A percentile compares a stretch with the other conserved stretches of the same genome.
phyloP scores from a whole-genome alignment of 2,329 filamentous ascomycete species.

The Fusarium udum region DNA sequence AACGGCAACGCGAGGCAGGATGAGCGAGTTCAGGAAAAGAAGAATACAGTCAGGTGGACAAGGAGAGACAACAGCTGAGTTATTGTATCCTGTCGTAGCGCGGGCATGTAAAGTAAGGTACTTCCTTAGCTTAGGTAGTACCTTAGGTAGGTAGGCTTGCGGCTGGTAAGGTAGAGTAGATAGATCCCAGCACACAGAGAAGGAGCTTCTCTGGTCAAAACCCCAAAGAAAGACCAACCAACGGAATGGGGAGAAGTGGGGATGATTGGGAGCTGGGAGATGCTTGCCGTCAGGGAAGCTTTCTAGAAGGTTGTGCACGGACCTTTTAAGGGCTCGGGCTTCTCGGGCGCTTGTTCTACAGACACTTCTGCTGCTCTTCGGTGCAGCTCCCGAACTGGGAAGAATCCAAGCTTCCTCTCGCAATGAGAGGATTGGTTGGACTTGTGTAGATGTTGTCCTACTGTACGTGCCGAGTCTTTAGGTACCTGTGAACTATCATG shows the following conservation, averaged over 20 bases:
- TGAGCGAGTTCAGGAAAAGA: conserved; percentile 4
- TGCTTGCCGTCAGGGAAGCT: conserved; percentile 43
- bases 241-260: conserved; percentile 40
- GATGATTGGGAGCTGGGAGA: conserved; percentile 23
- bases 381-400: conserved; percentile 43
- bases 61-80: conserved; percentile 5
- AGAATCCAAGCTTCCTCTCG: conserved; percentile 2
- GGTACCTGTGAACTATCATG: not conserved
- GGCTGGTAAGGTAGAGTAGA: not conserved
- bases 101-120: not conserved
- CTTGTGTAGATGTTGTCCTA: conserved; percentile 9
- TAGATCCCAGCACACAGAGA: conserved; percentile 15
- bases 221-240: conserved; percentile 3
- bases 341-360: conserved; percentile 39
- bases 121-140: not conserved
- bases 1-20: not conserved
- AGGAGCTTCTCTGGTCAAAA: conserved; percentile 12
- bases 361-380: conserved; percentile 40
- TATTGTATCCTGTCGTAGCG: conserved; percentile 2
- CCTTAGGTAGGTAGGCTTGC: not conserved
- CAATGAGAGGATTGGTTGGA: not conserved
- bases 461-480: not conserved
- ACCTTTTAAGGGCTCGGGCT: conserved; percentile 22
- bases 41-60: conserved; percentile 4
- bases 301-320: conserved; percentile 45